Conservation (phyloP, 257 asterid species). For the Solanum acaule region DNA sequence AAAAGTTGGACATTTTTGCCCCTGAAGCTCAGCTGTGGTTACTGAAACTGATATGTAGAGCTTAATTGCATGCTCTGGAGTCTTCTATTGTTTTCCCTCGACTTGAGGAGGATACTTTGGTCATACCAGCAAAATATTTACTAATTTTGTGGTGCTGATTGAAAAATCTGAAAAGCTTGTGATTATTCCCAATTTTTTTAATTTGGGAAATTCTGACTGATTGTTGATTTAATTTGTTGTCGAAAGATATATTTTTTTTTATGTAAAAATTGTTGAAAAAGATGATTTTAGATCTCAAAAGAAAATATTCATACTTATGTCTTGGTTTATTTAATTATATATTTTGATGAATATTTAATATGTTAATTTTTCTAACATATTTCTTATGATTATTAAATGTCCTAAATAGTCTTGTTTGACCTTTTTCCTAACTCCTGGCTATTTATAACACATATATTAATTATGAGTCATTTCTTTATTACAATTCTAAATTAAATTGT, state of each 20-base stretch:
- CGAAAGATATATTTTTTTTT: background rate
- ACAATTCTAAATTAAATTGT: background rate
- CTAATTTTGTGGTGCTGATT: background rate
- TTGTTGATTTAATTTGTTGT: background rate
- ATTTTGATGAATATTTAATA: no score
- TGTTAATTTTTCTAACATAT: background rate
- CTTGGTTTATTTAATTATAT: background rate
- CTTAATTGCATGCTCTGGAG: background rate
- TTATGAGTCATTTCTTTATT: background rate
- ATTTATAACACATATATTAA: background rate
- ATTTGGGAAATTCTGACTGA: background rate
- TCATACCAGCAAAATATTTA: background rate
- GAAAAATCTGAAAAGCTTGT: background rate
- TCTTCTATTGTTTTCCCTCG: background rate
- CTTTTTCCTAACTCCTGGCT: background rate
- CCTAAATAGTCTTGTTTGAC: background rate
- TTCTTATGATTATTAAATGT: background rate
- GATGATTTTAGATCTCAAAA: background rate
- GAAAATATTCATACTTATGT: background rate
- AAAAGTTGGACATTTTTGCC: background rate
- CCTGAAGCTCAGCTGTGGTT: background rate
- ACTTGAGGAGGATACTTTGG: background rate
- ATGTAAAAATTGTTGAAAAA: background rate
- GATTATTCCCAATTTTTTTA: background rate
- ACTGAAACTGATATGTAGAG: background rate